Evolutionary conservation across 257 asterid genomes (phyloP).

Genomic region (Ocimum tenuiflorum): DNA sequence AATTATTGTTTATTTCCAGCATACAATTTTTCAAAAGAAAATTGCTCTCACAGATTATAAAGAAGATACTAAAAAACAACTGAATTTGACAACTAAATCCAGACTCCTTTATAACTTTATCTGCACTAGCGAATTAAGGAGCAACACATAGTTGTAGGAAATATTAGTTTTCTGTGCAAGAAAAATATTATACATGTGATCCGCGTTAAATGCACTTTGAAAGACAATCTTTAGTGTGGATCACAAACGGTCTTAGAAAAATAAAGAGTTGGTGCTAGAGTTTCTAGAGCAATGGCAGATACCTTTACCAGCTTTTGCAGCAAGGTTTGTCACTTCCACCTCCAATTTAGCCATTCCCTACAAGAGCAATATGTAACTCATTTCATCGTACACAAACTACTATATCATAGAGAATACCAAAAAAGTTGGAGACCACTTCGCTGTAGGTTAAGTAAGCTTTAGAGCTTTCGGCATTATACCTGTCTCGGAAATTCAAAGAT

Average conservation of each 20-base stretch:
- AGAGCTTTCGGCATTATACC: conserved; percentile 38
- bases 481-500: conserved; percentile 91
- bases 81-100: not conserved
- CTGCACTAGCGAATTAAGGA: not conserved
- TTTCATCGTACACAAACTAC: conserved; percentile 9
- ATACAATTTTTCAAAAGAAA: not conserved
- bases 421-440: no score
- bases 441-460: not conserved
- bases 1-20: conserved; percentile 3
- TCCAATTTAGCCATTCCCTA: conserved; percentile 91
- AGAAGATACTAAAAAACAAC: not conserved
- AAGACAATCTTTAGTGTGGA: not conserved
- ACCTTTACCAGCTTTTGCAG: conserved; percentile 99
- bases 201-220: conserved; percentile 7
- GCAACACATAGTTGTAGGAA: conserved; percentile 5
- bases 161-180: conserved; percentile 1
- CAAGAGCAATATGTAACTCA: conserved; percentile 13
- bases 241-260: conserved; percentile 5
- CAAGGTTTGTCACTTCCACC: conserved; percentile 98
- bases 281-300: conserved; percentile 22
- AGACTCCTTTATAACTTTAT: not conserved
- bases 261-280: conserved; percentile 7
- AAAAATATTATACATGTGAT: not conserved
- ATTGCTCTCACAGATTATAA: not conserved
- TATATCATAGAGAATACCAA: not conserved